Evolutionary conservation across 2,329 filamentous ascomycete genomes (phyloP), one percentile per base, ranked within the genome.

Genomic region (Venturia carpophila): DNA sequence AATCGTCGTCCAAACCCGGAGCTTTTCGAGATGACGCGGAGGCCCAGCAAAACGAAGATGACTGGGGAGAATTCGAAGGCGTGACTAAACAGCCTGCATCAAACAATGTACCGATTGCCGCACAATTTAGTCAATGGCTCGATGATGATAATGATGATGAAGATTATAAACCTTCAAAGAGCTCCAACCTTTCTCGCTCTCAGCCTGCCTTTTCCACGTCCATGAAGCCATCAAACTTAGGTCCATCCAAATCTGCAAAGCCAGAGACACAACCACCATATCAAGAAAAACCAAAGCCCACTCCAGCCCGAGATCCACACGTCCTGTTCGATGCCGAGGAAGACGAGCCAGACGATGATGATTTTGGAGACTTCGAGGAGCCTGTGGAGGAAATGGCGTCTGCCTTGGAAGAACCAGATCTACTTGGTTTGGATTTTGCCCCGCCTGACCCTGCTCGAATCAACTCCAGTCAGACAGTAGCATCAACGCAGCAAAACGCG

Each of bases 11-110:
- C 58, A 45, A 62, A 24, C 30, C 64, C 10, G 5, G n/a, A 24
- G 42, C 21, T 37, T 60, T 42, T 30, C 39, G 62, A 34, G 34
- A 64, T 24, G 39, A 43, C 13, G 19, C 62, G 17, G 62, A 63
- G 30, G 11, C 13, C 4, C 41, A 63, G 24, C 43, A 65, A 21
- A 42, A 37, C n/a, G 70, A 71, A 27, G 75, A 77, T 66, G 75
- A 77, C 37, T 77, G 74, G 74, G 75, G 75, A n/a, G 75, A 77
- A 49, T 77, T 77, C 62, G 75, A 76, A 66, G 74, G 71, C 56
- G 71, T 68, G 3, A 60, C 72, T 17, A 67, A 70, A 9, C 52
- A 67, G 10, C 43, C 62, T 42, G 27, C 55, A 27, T 47, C 64
- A 11, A 13, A 52, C 5, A 21, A 62, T 37, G 47, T 60, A 24